These are phyloP conservation scores for Globisporangium lucens DNA, from an alignment of 352 stramenopile genomes.

Conservation along the genomic window DNA sequence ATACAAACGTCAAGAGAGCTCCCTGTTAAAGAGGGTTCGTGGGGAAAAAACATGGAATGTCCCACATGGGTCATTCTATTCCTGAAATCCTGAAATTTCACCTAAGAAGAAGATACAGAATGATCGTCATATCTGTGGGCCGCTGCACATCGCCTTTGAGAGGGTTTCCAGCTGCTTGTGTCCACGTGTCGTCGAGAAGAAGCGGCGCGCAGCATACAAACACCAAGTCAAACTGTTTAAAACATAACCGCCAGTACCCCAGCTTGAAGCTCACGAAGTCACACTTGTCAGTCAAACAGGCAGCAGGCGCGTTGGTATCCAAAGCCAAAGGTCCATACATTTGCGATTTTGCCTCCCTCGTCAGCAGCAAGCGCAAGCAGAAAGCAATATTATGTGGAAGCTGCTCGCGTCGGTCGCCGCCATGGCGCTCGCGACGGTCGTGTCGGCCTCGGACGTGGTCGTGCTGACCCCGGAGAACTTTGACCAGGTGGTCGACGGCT, in stretches of 20 bases:
- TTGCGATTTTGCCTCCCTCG: slow-evolving; percentile 6
- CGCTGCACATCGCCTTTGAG: neutral
- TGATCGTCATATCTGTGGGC: neutral
- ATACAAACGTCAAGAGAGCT: no score
- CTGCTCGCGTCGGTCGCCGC: slow-evolving; percentile 40
- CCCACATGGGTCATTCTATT: no score
- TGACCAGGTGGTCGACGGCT: slow-evolving; percentile 75
- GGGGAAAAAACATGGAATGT: no score
- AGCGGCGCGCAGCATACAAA: neutral
- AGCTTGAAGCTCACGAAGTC: neutral
- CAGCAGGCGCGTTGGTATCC: neutral
- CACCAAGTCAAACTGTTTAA: neutral
- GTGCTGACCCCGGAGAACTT: slow-evolving; percentile 85
- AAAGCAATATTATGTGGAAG: slow-evolving; percentile 45
- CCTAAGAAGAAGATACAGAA: neutral
- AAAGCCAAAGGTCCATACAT: neutral
- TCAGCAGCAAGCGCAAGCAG: neutral
- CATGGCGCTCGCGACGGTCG: slow-evolving; percentile 46
- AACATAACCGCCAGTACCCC: neutral
- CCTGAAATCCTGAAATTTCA: no score
- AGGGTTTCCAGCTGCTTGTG: neutral
- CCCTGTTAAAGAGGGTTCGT: no score
- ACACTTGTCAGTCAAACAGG: neutral
- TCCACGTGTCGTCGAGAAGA: slow-evolving; percentile 2
- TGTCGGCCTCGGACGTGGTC: slow-evolving; percentile 64